Percentiles rank a stretch among this genome's conserved stretches.
Conservation (phyloP, 495 filamentous ascomycete genomes). For the Ramalina intermedia region DNA sequence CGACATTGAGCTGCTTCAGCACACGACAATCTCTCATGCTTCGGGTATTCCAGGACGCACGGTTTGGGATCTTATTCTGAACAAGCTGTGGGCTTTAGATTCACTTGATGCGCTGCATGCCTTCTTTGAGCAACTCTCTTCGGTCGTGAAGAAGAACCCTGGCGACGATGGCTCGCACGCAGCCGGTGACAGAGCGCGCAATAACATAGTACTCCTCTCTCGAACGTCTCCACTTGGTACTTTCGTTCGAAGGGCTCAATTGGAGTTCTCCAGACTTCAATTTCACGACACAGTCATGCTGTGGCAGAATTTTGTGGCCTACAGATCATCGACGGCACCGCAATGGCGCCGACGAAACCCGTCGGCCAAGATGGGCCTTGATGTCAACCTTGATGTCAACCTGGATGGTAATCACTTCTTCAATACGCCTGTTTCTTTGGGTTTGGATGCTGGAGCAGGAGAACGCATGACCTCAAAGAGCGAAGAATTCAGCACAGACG, state of each 20-base stretch:
- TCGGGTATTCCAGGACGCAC: conserved; percentile 63
- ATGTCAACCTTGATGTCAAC: conserved; percentile 57
- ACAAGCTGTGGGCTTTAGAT: conserved; percentile 73
- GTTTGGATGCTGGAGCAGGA: conserved; percentile 3
- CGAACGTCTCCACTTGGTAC: conserved; percentile 67
- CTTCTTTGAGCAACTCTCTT: conserved; percentile 45
- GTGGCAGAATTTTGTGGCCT: conserved; percentile 68
- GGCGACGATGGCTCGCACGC: conserved; percentile 38
- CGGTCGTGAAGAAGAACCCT: conserved; percentile 45
- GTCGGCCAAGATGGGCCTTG: conserved; percentile 45
- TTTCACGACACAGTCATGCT: conserved; percentile 63
- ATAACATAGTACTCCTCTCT: conserved; percentile 35
- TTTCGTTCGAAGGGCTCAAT: conserved; percentile 61
- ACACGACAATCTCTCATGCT: conserved; percentile 40
- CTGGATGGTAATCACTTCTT: conserved; percentile 24
- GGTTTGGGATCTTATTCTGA: conserved; percentile 73
- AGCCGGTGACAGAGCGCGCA: conserved; percentile 28
- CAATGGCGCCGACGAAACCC: conserved; percentile 60
- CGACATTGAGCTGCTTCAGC: conserved; percentile 53
- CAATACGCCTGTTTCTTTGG: background rate
- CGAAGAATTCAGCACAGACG: conserved; percentile 51
- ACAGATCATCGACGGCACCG: conserved; percentile 57
- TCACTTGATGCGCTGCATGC: conserved; percentile 60
- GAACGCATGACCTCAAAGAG: background rate
- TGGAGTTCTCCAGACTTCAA: conserved; percentile 69